Conservation (phyloP, 106 monocot species). For the Allium sativum region DNA sequence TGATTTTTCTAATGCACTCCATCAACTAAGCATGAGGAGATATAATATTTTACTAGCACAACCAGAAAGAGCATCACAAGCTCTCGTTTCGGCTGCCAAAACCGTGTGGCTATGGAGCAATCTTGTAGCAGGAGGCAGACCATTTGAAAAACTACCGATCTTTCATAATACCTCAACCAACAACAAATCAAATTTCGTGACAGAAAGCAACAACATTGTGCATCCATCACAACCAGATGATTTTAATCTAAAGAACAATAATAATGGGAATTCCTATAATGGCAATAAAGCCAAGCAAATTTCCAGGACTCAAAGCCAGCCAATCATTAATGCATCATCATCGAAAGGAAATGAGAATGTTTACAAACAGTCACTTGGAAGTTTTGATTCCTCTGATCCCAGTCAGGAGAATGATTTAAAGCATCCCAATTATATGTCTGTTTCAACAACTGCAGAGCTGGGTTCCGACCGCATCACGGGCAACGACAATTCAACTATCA, state of each 20-base stretch:
- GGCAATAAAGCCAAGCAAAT: constrained; percentile 11
- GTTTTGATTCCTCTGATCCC: background rate
- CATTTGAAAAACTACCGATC: constrained; percentile 15
- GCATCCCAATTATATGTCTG: background rate
- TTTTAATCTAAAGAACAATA: constrained; percentile 7
- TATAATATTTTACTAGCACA: constrained; percentile 58
- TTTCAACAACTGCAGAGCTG: background rate
- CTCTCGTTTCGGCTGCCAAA: constrained; percentile 32
- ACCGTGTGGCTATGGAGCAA: constrained; percentile 46
- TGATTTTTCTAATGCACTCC: constrained; percentile 59
- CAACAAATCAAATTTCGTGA: background rate
- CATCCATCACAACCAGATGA: constrained; percentile 9
- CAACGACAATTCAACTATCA: background rate
- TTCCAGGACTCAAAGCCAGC: constrained; percentile 8
- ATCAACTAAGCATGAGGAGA: constrained; percentile 46
- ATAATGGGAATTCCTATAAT: constrained; percentile 5
- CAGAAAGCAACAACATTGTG: background rate
- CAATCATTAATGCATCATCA: background rate
- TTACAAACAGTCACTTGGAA: constrained; percentile 3
- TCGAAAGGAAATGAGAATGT: constrained; percentile 7
- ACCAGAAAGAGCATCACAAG: constrained; percentile 46
- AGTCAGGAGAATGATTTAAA: background rate
- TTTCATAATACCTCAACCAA: constrained; percentile 8
- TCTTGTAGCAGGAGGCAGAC: constrained; percentile 37
- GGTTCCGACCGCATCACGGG: background rate